These are phyloP conservation scores for Letharia columbiana DNA, from an alignment of 495 filamentous ascomycete genomes.

Conservation along the genomic window DNA sequence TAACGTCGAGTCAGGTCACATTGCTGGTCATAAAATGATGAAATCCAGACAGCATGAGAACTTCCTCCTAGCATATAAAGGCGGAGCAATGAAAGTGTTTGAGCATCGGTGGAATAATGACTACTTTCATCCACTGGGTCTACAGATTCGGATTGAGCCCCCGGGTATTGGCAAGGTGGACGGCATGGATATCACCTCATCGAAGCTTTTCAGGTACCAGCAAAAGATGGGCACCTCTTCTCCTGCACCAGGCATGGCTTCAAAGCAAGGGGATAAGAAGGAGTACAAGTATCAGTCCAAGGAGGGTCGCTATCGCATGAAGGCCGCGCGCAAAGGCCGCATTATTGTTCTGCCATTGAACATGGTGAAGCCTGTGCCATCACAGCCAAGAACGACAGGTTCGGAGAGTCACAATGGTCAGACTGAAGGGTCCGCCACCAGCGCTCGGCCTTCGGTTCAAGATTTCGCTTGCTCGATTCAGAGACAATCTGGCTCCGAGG, in stretches of 20 bases:
- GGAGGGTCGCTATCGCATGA: slow-evolving; percentile 12
- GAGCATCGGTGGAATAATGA: slow-evolving; percentile 7
- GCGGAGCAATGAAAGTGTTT: background rate
- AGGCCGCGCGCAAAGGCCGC: slow-evolving; percentile 12
- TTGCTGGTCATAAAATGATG: background rate
- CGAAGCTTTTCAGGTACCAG: slow-evolving; percentile 11
- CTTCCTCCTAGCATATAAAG: background rate
- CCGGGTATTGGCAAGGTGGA: slow-evolving; percentile 1
- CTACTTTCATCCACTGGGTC: slow-evolving; percentile 9
- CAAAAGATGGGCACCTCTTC: slow-evolving; percentile 2
- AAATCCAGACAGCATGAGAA: slow-evolving; percentile 8
- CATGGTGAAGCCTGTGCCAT: background rate
- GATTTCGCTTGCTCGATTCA: background rate
- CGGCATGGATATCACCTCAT: slow-evolving; percentile 14
- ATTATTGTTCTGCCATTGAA: slow-evolving; percentile 7
- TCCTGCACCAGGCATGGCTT: background rate
- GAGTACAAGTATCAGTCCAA: slow-evolving; percentile 8
- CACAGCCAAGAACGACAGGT: background rate
- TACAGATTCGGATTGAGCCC: slow-evolving; percentile 6
- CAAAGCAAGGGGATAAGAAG: slow-evolving; percentile 4
- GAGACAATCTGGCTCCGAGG: background rate
- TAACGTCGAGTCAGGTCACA: background rate
- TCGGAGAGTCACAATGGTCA: background rate
- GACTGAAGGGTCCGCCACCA: background rate
- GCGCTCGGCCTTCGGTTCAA: background rate